Base-by-base conservation (phyloP, 805 yeast genomes). In the Zygoascus tannicola region DNA sequence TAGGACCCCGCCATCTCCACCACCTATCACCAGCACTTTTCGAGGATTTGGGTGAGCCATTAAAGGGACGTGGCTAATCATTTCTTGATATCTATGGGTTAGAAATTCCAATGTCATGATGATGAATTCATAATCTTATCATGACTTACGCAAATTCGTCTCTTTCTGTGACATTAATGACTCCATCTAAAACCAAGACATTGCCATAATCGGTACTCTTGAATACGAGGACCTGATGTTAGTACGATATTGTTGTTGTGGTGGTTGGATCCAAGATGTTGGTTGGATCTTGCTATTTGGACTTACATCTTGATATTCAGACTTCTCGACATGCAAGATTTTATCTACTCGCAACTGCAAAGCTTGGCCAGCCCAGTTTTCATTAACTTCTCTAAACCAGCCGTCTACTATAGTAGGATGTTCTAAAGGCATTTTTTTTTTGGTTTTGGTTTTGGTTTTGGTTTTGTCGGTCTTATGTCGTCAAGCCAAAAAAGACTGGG, bases 321-420 rank as follows among this genome's bases (percentile, higher is more conserved):
- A 85, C 65, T 81, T 75, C 64, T 82, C 95, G 50, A 76, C 82
- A 67, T 84, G 87, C 53, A 90, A 73, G 43, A 90, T 76, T 65
- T 87, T 79, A 54, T 90, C 86, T 46, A 90, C 97, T 52, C 80
- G 76, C 55, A 90, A 73, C 42, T 87, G 76, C 92, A 92, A 81
- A 55, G 97, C 97, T 74, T 88, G 95, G 53, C 98, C 98, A 23
- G 98, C 97, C 94, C 96, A 90, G 62, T 94, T 85, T 65, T 88
- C 85, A 54, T 95, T 84, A 64, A 84, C 73, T 67, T 90, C 98
- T 58, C 90, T 80, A 70, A 90, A 90, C 98, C 98, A 90, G 60
- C 97, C 97, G 66, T 92, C 87, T 36, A 28, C 33, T 12, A 50
- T 41, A 1, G 45, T 14, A 15, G 47, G 47, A 35, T 50, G 53